Evolutionary conservation across 106 monocot species (phyloP).

Genomic region (Allium sativum): DNA sequence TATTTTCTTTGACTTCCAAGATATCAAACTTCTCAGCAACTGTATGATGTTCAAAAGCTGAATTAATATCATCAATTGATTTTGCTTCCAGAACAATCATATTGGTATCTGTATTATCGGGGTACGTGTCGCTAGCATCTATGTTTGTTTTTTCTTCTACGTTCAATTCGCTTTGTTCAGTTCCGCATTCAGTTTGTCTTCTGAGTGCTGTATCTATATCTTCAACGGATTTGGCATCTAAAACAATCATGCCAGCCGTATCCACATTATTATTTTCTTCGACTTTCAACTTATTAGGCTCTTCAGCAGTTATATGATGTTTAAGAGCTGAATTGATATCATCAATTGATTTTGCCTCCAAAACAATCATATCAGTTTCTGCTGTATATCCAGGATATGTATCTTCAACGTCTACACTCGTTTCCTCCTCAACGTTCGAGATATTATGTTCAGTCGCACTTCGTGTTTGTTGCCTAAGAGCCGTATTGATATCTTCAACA

Average conservation of each 20-base stretch:
- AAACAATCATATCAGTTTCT: neutral
- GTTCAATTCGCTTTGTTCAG: neutral
- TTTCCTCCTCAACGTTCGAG: neutral
- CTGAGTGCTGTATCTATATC: slow-evolving; percentile 14
- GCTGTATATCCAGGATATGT: neutral
- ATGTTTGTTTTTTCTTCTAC: slow-evolving; percentile 2
- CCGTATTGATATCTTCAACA: slow-evolving; percentile 14
- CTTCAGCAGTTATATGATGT: neutral
- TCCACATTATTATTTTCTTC: slow-evolving; percentile 10
- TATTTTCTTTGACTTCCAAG: slow-evolving; percentile 1
- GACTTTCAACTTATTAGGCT: neutral
- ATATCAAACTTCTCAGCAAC: neutral
- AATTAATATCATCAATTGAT: slow-evolving; percentile 16
- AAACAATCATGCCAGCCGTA: slow-evolving; percentile 16
- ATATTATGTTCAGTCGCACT: neutral
- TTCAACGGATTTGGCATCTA: slow-evolving; percentile 20
- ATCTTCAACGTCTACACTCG: neutral
- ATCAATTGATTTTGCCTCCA: neutral
- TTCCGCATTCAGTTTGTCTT: slow-evolving; percentile 2
- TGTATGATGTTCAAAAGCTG: slow-evolving; percentile 6
- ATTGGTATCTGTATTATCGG: slow-evolving; percentile 11
- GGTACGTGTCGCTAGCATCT: neutral
- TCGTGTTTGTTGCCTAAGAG: neutral
- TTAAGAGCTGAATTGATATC: slow-evolving; percentile 3
- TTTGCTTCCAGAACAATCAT: slow-evolving; percentile 22